These are phyloP conservation scores for Talaromyces stipitatus DNA, from an alignment of 495 filamentous ascomycete species.

Conservation along the genomic window DNA sequence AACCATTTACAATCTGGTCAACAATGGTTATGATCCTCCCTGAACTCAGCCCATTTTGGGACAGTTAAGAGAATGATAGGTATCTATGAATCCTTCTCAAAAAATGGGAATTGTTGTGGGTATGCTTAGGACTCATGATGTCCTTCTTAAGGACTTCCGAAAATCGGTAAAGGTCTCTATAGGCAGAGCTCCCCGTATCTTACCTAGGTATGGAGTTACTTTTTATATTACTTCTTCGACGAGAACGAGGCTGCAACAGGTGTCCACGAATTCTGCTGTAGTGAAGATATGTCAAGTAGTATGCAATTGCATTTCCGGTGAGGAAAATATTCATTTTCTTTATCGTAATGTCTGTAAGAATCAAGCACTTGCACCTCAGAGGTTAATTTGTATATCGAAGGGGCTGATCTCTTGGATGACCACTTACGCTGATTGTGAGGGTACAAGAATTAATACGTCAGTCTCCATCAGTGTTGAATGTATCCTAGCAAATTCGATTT, in stretches of 20 bases:
- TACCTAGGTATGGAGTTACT: neutral
- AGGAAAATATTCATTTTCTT: no score
- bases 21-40: neutral
- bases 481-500: no score
- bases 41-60: neutral
- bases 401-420: no score
- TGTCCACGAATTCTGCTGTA: neutral
- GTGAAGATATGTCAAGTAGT: no score
- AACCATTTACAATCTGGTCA: no score
- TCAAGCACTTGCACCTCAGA: no score
- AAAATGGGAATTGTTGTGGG: neutral
- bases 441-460: no score
- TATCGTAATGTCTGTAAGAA: no score
- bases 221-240: neutral
- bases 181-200: neutral
- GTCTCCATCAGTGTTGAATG: no score
- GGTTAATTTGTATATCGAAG: no score
- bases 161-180: neutral
- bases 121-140: neutral
- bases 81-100: neutral
- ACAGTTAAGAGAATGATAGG: neutral
- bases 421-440: no score
- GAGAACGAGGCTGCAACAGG: neutral
- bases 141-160: neutral
- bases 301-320: no score